Evolutionary conservation across 441 rosid species (phyloP).

Genomic region (Rhodomyrtus psidioides): DNA sequence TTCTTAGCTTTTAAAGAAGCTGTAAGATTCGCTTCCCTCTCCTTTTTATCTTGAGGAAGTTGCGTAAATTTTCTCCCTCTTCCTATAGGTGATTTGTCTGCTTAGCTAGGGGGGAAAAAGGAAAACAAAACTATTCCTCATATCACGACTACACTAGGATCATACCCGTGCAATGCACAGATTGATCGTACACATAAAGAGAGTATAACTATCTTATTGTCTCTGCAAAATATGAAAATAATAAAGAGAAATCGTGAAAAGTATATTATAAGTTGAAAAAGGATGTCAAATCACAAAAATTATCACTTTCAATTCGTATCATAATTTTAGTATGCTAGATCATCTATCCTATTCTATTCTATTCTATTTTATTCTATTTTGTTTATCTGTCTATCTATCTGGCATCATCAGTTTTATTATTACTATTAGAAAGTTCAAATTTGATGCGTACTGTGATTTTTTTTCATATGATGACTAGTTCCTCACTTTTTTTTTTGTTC

Average conservation of each 20-base stretch:
- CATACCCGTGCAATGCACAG: not conserved
- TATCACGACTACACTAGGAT: not conserved
- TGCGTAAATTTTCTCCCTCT: not conserved
- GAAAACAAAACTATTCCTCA: not conserved
- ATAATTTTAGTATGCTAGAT: not conserved
- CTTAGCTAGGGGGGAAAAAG: not conserved
- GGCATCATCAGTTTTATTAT: not conserved
- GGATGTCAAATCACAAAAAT: not conserved
- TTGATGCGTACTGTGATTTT: not conserved
- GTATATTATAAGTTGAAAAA: not conserved
- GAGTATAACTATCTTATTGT: not conserved
- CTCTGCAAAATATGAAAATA: not conserved
- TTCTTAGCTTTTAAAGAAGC: conserved; percentile 68
- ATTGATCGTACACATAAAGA: not conserved
- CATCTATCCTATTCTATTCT: not conserved
- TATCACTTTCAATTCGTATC: not conserved
- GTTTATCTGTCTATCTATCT: not conserved
- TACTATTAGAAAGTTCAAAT: not conserved
- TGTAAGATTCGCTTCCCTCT: conserved; percentile 32
- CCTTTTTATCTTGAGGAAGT: not conserved
- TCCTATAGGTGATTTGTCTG: not conserved
- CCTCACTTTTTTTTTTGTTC: no score
- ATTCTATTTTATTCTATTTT: not conserved
- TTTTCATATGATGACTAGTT: not conserved
- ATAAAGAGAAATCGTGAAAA: not conserved